These are phyloP conservation scores for Cucurbitaria berberidis DNA, from an alignment of 2,329 filamentous ascomycete genomes.

Conservation along the genomic window DNA sequence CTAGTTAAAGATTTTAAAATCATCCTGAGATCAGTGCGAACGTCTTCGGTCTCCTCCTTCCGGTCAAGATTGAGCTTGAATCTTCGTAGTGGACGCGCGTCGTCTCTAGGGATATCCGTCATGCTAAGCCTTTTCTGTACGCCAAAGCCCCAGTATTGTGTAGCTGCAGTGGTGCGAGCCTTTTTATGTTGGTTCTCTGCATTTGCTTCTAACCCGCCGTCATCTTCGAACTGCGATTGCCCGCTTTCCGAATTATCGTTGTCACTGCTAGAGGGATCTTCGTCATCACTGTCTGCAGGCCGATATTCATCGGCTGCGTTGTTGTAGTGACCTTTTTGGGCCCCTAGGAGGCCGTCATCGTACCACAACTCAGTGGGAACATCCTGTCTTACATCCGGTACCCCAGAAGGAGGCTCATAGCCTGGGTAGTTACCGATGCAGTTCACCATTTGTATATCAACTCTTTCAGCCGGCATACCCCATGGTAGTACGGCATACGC, in stretches of 20 bases:
- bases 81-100: constrained; percentile 8
- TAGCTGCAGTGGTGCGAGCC: not conserved
- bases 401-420: not conserved
- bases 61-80: constrained; percentile 17
- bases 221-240: not conserved
- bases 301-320: not conserved
- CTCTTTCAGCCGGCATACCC: constrained; percentile 2
- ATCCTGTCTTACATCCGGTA: not conserved
- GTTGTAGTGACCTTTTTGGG: not conserved
- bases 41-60: not conserved
- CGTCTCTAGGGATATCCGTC: constrained; percentile 9
- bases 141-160: constrained; percentile 16
- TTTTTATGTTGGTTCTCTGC: not conserved
- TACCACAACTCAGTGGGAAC: not conserved
- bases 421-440: not conserved
- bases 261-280: not conserved
- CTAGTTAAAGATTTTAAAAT: not conserved
- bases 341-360: no score
- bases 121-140: constrained; percentile 15
- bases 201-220: not conserved
- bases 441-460: not conserved
- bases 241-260: not conserved
- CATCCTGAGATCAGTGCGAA: not conserved
- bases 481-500: constrained; percentile 13
- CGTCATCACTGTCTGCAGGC: not conserved